Conservation (phyloP, 768 basidiomycete genomes). For the Tricholoma sp. region DNA sequence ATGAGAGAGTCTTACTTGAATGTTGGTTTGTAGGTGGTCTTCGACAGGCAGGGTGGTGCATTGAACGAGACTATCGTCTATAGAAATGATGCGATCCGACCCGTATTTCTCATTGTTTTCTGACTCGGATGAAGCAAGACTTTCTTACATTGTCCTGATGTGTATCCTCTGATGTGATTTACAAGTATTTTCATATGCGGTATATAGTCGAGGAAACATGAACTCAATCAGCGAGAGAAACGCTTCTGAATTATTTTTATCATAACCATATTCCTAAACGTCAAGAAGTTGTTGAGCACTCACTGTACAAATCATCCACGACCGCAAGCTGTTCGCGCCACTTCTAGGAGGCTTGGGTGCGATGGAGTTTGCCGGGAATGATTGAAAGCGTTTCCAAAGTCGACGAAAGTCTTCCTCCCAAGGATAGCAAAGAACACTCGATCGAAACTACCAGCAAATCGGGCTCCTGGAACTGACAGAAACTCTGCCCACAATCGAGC, state of each 20-base stretch:
- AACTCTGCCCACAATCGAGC: slow-evolving; percentile 64
- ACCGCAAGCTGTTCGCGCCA: neutral
- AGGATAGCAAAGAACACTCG: slow-evolving; percentile 64
- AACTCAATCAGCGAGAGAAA: neutral
- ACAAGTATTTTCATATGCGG: neutral
- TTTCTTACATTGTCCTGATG: neutral
- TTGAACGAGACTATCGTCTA: slow-evolving; percentile 9
- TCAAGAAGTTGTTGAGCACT: neutral
- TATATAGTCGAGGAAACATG: neutral
- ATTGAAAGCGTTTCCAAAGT: slow-evolving; percentile 16
- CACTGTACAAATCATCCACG: neutral
- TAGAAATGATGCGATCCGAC: slow-evolving; percentile 5
- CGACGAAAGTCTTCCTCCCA: slow-evolving; percentile 23
- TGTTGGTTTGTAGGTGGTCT: slow-evolving; percentile 2
- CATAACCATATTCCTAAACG: neutral
- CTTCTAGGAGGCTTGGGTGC: neutral
- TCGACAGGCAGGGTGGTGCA: slow-evolving; percentile 1
- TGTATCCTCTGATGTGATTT: neutral
- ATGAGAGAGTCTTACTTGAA: neutral
- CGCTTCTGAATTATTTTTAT: neutral
- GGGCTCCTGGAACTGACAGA: slow-evolving; percentile 39
- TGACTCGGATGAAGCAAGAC: neutral
- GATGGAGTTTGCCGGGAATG: neutral
- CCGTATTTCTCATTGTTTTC: slow-evolving; percentile 6
- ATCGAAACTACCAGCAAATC: slow-evolving; percentile 54